Evolutionary conservation across 2,329 filamentous ascomycete genomes (phyloP), one percentile per base, ranked within the genome.

Genomic region (Fonsecaea pedrosoi): DNA sequence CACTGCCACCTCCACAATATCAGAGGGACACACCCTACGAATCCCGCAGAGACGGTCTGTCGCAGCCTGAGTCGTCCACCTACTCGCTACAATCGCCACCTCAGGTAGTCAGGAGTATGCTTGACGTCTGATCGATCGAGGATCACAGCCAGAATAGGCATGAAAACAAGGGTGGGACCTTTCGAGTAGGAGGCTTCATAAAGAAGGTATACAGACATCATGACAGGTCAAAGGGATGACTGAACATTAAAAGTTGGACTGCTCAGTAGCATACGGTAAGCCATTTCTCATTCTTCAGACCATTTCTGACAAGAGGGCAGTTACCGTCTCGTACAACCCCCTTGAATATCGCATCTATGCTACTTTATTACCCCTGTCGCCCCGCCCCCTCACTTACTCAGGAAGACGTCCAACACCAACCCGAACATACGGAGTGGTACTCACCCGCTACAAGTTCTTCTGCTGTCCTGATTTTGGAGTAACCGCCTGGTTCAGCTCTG

Each of bases 21-120:
- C 30, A 54, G 38, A 21, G 55, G 42, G 58, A 21, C 37, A 54
- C 32, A 59, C 25, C 63, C 63, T 32, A 60, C 68, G n/a, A 34
- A 32, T 15, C 67, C 63, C 12, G 65, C 58, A 25, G 60, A 61
- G 55, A 57, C 62, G 9, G 71, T 66, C 61, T n/a, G 4, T 40
- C 40, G 25, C 34, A 30, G 10, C 30, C 54, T 7, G 12, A 61
- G 58, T 25, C 72, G 70, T 37, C 75, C 45, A 50, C 64, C 4
- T 21, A 48, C 32, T 66, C 63, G n/a, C 54, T 66, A 12, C 57
- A 66, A n/a, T 61, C 58, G 15, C 25, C 71, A 34, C 75, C 76
- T 21, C 78, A 80, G 65, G 71, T 76, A 48, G 64, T 78, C 2
- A 75, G 77, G 67, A 80, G 78, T 70, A 82, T 82, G 80, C 71